phyloP scores from a whole-genome alignment of 2,329 filamentous ascomycete genomes.

The Ambrosiella xylebori region DNA sequence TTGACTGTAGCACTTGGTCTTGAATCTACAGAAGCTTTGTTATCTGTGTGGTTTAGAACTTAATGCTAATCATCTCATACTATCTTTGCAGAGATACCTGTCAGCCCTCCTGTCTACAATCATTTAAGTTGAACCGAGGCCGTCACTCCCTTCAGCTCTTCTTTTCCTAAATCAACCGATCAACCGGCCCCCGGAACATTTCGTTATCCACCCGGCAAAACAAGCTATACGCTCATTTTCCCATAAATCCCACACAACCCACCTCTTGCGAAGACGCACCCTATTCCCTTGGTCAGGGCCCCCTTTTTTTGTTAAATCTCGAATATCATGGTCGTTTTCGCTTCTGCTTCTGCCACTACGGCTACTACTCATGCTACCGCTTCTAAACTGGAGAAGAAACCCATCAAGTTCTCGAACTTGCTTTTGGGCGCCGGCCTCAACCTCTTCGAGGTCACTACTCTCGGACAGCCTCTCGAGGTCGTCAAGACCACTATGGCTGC shows the following conservation, averaged over 20 bases:
- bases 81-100: constrained; percentile 11
- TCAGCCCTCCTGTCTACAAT: neutral
- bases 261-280: constrained; percentile 61
- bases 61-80: constrained; percentile 8
- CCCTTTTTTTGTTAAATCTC: constrained; percentile 30
- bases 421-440: constrained; percentile 85
- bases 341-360: constrained; percentile 29
- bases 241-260: constrained; percentile 13
- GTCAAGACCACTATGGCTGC: constrained; percentile 99
- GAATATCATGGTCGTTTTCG: constrained; percentile 42
- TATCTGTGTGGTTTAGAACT: neutral
- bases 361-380: constrained; percentile 34
- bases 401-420: constrained; percentile 98
- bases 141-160: constrained; percentile 7
- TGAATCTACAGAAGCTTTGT: neutral
- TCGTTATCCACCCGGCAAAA: neutral
- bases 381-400: constrained; percentile 79
- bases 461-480: constrained; percentile 79
- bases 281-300: constrained; percentile 98
- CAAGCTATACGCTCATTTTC: constrained; percentile 3
- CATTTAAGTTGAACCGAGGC: constrained; percentile 4
- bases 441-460: constrained; percentile 68
- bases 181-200: neutral
- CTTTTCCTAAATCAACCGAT: constrained; percentile 4
- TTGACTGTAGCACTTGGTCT: neutral